A percentile compares a stretch with the other conserved stretches of the same genome.
Evolutionary conservation across 1,284 basidiomycete genomes (phyloP).

Genomic region (Mycocalia duriaeana): DNA sequence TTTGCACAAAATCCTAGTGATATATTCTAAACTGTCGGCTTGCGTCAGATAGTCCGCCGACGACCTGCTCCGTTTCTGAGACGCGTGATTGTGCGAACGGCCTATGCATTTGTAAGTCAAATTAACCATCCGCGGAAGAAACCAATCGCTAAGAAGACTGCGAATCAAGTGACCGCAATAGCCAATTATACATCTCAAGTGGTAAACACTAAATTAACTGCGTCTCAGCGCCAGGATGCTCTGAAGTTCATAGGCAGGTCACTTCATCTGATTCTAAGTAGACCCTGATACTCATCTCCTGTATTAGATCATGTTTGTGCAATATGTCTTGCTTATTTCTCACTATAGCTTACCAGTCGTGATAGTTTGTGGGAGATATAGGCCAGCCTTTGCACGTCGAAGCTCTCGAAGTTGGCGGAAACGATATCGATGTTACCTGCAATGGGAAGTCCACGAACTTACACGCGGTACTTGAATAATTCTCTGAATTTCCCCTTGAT

Average conservation of each 20-base stretch:
- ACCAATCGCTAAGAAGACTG: no score
- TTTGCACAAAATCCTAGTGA: no score
- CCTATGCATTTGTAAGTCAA: slow-evolving; percentile 41
- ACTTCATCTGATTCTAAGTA: slow-evolving; percentile 1
- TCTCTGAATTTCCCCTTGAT: neutral
- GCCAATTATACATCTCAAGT: slow-evolving; percentile 53
- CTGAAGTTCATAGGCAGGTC: slow-evolving; percentile 42
- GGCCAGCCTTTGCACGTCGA: slow-evolving; percentile 48
- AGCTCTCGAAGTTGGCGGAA: slow-evolving; percentile 37
- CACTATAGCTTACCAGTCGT: neutral
- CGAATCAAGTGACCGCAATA: slow-evolving; percentile 43
- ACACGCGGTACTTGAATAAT: slow-evolving; percentile 35
- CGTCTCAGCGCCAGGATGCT: slow-evolving; percentile 41
- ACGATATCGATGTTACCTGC: slow-evolving; percentile 36
- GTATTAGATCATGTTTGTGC: slow-evolving; percentile 32
- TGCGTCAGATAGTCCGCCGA: slow-evolving; percentile 42
- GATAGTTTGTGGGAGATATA: slow-evolving; percentile 48
- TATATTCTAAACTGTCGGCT: no score
- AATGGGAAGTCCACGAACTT: slow-evolving; percentile 40
- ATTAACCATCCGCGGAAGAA: no score
- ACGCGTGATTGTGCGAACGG: slow-evolving; percentile 37
- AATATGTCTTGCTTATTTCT: neutral
- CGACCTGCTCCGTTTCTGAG: slow-evolving; percentile 44
- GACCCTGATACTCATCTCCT: neutral
- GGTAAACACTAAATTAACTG: slow-evolving; percentile 34